Percentiles rank a stretch among this genome's conserved stretches.
These are phyloP conservation scores for Mycena sanguinolenta DNA, from an alignment of 768 basidiomycete species.

Conservation along the genomic window DNA sequence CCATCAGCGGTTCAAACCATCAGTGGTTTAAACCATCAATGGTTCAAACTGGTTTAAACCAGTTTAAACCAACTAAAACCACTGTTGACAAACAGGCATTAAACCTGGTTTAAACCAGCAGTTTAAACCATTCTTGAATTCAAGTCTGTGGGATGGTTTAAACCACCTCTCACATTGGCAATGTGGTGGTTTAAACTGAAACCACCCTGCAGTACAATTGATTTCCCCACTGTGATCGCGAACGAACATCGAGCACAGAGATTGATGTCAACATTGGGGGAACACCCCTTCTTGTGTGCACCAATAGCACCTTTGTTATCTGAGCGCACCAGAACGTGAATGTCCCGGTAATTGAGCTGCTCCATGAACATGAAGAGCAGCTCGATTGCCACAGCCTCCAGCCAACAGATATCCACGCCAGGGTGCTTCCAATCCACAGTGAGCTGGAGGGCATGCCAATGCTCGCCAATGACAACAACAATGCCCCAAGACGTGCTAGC, in stretches of 20 bases:
- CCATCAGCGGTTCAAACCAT: too few relatives aligned
- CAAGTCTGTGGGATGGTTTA: too few relatives aligned
- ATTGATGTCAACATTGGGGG: slow-evolving; percentile 15
- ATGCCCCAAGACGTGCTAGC: neutral
- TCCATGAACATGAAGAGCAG: slow-evolving; percentile 2
- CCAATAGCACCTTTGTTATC: slow-evolving; percentile 25
- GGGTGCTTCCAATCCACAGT: neutral
- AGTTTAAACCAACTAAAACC: too few relatives aligned
- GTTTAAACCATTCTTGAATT: too few relatives aligned
- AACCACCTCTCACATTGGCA: too few relatives aligned
- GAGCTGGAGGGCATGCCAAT: neutral
- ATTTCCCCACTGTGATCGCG: neutral
- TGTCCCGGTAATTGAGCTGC: neutral
- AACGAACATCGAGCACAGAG: slow-evolving; percentile 8
- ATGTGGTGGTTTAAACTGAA: too few relatives aligned
- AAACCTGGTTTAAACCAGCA: too few relatives aligned
- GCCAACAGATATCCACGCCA: slow-evolving; percentile 18
- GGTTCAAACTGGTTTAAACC: too few relatives aligned
- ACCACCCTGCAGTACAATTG: too few relatives aligned
- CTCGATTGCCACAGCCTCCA: slow-evolving; percentile 9
- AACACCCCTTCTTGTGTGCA: slow-evolving; percentile 3
- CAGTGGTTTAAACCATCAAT: too few relatives aligned
- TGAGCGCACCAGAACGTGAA: neutral
- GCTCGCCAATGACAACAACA: neutral
- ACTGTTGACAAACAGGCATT: too few relatives aligned